phyloP scores from a whole-genome alignment of 805 yeast genomes.

The Peterozyma toletana region DNA sequence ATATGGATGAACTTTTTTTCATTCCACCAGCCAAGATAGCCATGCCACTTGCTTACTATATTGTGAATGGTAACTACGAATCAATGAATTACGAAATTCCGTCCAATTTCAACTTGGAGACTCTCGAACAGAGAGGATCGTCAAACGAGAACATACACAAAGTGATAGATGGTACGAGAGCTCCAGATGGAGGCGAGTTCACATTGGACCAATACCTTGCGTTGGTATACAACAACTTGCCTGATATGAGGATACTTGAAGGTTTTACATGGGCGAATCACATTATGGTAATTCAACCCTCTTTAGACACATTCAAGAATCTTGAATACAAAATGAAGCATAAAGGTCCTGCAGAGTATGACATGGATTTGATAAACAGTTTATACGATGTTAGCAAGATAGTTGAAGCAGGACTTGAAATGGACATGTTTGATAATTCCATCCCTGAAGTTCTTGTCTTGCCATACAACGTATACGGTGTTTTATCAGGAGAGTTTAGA shows the following conservation, averaged over 20 bases:
- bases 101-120: conserved; percentile 8
- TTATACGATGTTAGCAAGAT: conserved; percentile 19
- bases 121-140: conserved; percentile 13
- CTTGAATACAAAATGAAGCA: conserved; percentile 17
- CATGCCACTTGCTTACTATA: conserved; percentile 38
- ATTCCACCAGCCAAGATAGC: conserved; percentile 40
- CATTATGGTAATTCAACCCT: conserved; percentile 57
- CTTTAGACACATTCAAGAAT: conserved; percentile 13
- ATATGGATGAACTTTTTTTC: conserved; percentile 46
- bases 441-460: conserved; percentile 25
- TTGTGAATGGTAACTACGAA: conserved; percentile 19
- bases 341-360: conserved; percentile 32
- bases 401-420: conserved; percentile 8
- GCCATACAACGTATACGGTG: conserved; percentile 46
- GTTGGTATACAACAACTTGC: conserved; percentile 29
- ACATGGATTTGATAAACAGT: conserved; percentile 45
- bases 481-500: conserved; percentile 42
- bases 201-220: background rate
- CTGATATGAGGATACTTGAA: conserved; percentile 16
- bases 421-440: conserved; percentile 8
- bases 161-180: background rate
- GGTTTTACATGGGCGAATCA: conserved; percentile 29
- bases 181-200: background rate
- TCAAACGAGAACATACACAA: conserved; percentile 1
- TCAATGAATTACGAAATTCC: conserved; percentile 2